Evolutionary conservation across 2,329 filamentous ascomycete genomes (phyloP), one percentile per base, ranked within the genome.

Genomic region (Hypoxylon sp.): DNA sequence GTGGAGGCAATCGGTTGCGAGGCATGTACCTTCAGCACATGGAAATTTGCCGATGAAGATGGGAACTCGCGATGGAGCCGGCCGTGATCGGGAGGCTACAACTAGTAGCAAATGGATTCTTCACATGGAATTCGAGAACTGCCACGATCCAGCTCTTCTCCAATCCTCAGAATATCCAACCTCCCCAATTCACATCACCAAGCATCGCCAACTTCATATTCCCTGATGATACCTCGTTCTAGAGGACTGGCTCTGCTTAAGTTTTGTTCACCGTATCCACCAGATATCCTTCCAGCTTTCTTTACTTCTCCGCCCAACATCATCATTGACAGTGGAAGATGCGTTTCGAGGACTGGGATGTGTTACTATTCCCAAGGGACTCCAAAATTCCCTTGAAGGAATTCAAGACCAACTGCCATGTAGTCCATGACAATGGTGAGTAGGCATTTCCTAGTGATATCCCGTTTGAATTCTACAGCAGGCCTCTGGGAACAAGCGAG

Each of bases 281-380:
- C 68, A 67, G 54, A 61, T 73, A 70, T 72, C 64, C 58, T 57
- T 66, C 64, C 44, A 55, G 53, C 11, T 58, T 67, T 65, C 42
- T 58, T 48, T 65, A 52, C 60, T 61, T 72, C 67, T 65, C 62
- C 67, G 32, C 68, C 68, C 39, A 69, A 67, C 72, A 69, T 74
- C 64, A 47, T 63, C 72, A 65, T 60, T 64, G 47, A 55, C 65
- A 29, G 64, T 59, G 79, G 79, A 85, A 74, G 69, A 97, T 97
- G 93, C 90, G 93, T 65, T 97, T 92, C 84, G 88, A 93, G 73
- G 89, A 93, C 75, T 97, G 93, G 93, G 93, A 97, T 75, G 87
- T 96, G 61, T 87, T 97, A 47, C 84, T 97, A 68, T 97, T 97
- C 77, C 91, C 92, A 0, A 80, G 79, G 68, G 85, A 87, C 67